Evolutionary conservation across 805 yeast species (phyloP).

Genomic region (Wickerhamiella musiphila): DNA sequence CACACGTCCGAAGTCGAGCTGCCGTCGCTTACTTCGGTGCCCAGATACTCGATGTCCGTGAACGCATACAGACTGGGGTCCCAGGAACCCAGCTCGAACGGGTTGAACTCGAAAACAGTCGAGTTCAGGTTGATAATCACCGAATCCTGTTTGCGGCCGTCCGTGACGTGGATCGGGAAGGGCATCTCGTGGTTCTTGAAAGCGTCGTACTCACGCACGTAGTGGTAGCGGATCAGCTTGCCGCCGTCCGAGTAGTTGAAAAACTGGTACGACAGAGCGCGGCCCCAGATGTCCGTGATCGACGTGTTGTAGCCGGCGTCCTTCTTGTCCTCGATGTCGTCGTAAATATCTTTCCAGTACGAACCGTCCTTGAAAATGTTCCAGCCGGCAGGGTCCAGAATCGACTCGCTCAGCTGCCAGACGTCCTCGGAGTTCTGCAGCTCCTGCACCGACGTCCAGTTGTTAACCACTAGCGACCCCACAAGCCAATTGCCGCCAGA

Average conservation of each 20-base stretch:
- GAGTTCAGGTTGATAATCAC: constrained; percentile 42
- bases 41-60: constrained; percentile 49
- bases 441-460: constrained; percentile 53
- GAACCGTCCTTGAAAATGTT: constrained; percentile 33
- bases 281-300: constrained; percentile 69
- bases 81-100: constrained; percentile 76
- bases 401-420: constrained; percentile 53
- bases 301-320: constrained; percentile 54
- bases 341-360: constrained; percentile 29
- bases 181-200: constrained; percentile 51
- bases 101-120: constrained; percentile 35
- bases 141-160: constrained; percentile 27
- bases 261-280: constrained; percentile 57
- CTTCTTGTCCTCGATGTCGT: constrained; percentile 36
- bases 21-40: constrained; percentile 49
- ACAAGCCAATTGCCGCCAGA: constrained; percentile 80
- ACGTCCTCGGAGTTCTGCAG: constrained; percentile 32
- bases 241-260: constrained; percentile 46
- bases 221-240: constrained; percentile 41
- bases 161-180: constrained; percentile 44
- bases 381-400: constrained; percentile 45
- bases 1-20: constrained; percentile 33
- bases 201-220: constrained; percentile 41
- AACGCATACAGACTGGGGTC: constrained; percentile 57
- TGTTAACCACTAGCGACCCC: constrained; percentile 48